Evolutionary conservation across 768 basidiomycete genomes (phyloP).

Genomic region (Neoboletus subvelutipes): DNA sequence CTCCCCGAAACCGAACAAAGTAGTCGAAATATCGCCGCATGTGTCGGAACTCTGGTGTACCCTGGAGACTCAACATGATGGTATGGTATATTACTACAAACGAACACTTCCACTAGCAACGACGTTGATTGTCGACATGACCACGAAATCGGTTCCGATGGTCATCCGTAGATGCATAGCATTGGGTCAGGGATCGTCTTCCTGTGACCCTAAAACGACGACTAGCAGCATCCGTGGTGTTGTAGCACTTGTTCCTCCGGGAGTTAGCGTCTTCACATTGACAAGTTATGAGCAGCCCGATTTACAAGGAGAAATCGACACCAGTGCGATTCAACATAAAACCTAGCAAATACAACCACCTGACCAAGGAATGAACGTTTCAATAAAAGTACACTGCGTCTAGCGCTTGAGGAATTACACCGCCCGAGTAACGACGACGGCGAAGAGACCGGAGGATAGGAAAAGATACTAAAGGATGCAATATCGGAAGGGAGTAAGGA

Average conservation of each 20-base stretch:
- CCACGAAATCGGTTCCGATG: not conserved
- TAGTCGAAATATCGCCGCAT: not conserved
- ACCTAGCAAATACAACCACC: slow-evolving; percentile 1
- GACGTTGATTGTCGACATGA: not conserved
- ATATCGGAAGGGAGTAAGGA: not conserved
- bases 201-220: not conserved
- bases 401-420: slow-evolving; percentile 1
- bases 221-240: not conserved
- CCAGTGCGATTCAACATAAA: not conserved
- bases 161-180: not conserved
- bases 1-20: not conserved
- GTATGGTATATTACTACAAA: not conserved
- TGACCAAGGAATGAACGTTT: not conserved
- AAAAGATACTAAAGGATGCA: not conserved
- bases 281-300: not conserved
- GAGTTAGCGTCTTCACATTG: not conserved
- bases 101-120: not conserved
- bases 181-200: not conserved
- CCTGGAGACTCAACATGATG: not conserved
- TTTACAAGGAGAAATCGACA: not conserved
- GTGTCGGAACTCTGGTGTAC: not conserved
- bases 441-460: not conserved
- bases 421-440: not conserved
- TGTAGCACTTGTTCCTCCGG: not conserved
- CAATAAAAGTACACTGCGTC: not conserved